Percentiles rank a stretch among this genome's conserved stretches.
Conservation (phyloP, 768 basidiomycete genomes). For the Lactarius hatsudake region DNA sequence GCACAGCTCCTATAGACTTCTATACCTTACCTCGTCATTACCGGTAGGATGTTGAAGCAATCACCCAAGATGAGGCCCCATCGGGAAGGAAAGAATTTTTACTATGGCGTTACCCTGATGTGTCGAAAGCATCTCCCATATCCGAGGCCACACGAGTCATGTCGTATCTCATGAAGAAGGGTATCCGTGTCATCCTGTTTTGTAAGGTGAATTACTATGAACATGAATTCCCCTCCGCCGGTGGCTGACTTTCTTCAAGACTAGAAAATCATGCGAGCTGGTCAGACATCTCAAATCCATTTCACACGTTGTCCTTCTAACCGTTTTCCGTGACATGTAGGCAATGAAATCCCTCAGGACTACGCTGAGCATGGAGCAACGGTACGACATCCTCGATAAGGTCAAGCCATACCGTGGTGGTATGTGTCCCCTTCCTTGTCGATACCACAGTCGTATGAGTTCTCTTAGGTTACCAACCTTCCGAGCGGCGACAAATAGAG, state of each 20-base stretch:
- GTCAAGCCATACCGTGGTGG: conserved; percentile 86
- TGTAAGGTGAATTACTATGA: conserved; percentile 56
- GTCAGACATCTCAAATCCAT: conserved; percentile 38
- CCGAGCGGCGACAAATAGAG: conserved; percentile 85
- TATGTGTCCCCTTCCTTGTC: conserved; percentile 32
- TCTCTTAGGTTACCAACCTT: conserved; percentile 6
- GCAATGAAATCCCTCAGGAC: conserved; percentile 75
- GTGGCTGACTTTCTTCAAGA: conserved; percentile 40
- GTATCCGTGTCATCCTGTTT: conserved; percentile 82
- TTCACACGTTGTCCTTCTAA: not conserved
- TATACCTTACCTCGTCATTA: not conserved
- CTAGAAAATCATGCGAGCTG: conserved; percentile 78
- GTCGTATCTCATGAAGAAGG: conserved; percentile 77
- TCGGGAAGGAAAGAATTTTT: conserved; percentile 77
- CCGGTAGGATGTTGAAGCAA: conserved; percentile 53
- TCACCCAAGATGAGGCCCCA: conserved; percentile 81
- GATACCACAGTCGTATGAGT: not conserved
- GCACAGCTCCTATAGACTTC: not conserved
- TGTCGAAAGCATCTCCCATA: conserved; percentile 57
- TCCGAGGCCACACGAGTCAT: conserved; percentile 70
- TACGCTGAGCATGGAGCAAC: conserved; percentile 70
- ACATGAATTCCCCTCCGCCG: not conserved
- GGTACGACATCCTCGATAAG: conserved; percentile 68
- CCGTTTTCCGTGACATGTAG: conserved; percentile 36
- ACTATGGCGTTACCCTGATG: conserved; percentile 68